These are phyloP conservation scores for Begonia masoniana DNA, from an alignment of 306 rosid species.

Conservation along the genomic window DNA sequence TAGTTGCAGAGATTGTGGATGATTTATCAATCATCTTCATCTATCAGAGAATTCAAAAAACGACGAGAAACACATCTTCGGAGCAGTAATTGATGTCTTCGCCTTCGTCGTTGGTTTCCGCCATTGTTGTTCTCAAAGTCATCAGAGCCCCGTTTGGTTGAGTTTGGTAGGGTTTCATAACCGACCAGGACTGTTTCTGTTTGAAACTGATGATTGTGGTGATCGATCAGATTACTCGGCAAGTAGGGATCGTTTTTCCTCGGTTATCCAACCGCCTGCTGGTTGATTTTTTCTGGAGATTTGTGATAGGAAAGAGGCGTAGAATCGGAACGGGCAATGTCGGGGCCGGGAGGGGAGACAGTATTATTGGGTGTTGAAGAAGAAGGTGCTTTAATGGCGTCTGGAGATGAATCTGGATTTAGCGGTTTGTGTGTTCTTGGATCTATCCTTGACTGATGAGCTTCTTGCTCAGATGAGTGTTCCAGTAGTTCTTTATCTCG, in stretches of 20 bases:
- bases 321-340: too few species aligned
- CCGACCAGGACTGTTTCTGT: neutral
- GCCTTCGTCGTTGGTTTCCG: constrained; percentile 8
- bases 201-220: neutral
- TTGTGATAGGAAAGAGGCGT: too few species aligned
- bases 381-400: constrained; percentile 1
- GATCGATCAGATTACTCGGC: too few species aligned
- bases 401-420: constrained; percentile 3
- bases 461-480: constrained; percentile 86
- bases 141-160: constrained; percentile 3
- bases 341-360: too few species aligned
- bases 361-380: constrained; percentile 1
- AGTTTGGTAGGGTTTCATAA: constrained; percentile 2
- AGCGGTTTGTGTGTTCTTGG: constrained; percentile 87
- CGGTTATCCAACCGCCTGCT: too few species aligned
- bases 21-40: constrained; percentile 42
- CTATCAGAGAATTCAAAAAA: constrained; percentile 62
- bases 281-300: too few species aligned
- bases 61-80: constrained; percentile 61
- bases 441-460: constrained; percentile 85
- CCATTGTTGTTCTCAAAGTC: constrained; percentile 10
- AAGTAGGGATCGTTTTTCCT: too few species aligned
- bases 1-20: constrained; percentile 16
- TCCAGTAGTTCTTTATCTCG: constrained; percentile 88
- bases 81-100: constrained; percentile 26